A percentile compares a stretch with the other conserved stretches of the same genome.
Evolutionary conservation across 768 basidiomycete species (phyloP).

Genomic region (Tricholoma flavovirens): DNA sequence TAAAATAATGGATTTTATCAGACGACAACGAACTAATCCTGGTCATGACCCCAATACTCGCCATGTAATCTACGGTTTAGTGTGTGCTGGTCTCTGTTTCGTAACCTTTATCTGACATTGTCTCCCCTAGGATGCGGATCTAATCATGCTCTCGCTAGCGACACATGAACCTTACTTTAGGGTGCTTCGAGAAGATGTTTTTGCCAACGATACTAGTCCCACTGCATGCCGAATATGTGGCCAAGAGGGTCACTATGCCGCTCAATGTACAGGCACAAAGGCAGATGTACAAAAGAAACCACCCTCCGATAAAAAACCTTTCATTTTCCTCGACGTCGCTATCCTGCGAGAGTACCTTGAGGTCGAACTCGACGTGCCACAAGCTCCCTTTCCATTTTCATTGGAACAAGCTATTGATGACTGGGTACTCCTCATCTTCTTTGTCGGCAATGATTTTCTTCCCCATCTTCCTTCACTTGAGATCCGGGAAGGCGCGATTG

Average conservation of each 20-base stretch:
- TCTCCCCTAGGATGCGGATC: conserved; percentile 82
- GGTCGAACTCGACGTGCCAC: conserved; percentile 84
- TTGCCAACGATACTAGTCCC: conserved; percentile 71
- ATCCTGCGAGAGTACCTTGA: conserved; percentile 96
- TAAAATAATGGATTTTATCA: conserved; percentile 99
- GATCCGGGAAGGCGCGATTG: conserved; percentile 98
- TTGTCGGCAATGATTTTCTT: conserved; percentile 99
- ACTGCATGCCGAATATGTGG: conserved; percentile 89
- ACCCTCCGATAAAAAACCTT: conserved; percentile 81
- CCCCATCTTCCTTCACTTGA: conserved; percentile 97
- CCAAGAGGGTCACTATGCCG: conserved; percentile 91
- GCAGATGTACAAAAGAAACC: conserved; percentile 64
- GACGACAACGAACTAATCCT: conserved; percentile 79
- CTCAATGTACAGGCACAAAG: conserved; percentile 84
- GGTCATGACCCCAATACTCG: conserved; percentile 93
- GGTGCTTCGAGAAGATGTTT: conserved; percentile 97
- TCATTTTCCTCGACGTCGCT: conserved; percentile 98
- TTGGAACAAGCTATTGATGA: conserved; percentile 98
- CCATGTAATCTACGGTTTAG: conserved; percentile 97
- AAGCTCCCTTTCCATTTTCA: conserved; percentile 77
- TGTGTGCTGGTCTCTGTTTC: conserved; percentile 31
- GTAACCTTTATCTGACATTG: conserved; percentile 7
- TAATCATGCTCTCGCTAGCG: conserved; percentile 97
- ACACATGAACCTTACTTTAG: conserved; percentile 99
- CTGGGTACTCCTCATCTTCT: conserved; percentile 99